phyloP scores from a whole-genome alignment of 257 asterid species.

The Ligustrum vulgare region DNA sequence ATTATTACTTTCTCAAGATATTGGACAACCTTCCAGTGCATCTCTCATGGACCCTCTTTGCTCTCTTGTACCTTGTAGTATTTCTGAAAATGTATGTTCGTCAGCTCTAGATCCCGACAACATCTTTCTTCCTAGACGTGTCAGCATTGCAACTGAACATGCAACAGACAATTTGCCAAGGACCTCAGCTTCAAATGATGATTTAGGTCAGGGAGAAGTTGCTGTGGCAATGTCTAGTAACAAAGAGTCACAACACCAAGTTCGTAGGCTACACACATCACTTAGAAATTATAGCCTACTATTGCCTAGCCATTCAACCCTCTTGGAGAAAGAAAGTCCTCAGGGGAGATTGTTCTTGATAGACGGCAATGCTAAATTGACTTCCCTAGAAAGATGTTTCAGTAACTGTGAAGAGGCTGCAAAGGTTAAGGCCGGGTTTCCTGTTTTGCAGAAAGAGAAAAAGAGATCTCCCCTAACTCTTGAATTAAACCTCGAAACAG shows the following conservation, averaged over 20 bases:
- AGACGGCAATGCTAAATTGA: slow-evolving; percentile 30
- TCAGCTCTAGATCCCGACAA: slow-evolving; percentile 35
- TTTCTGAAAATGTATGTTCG: slow-evolving; percentile 49
- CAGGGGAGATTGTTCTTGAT: slow-evolving; percentile 24
- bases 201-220: slow-evolving; percentile 29
- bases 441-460: slow-evolving; percentile 28
- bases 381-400: slow-evolving; percentile 25
- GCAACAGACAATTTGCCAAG: slow-evolving; percentile 27
- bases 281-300: slow-evolving; percentile 50
- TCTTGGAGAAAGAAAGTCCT: slow-evolving; percentile 29
- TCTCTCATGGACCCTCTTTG: slow-evolving; percentile 65
- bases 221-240: slow-evolving; percentile 28
- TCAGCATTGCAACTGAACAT: slow-evolving; percentile 24
- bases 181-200: slow-evolving; percentile 31
- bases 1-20: slow-evolving; percentile 55
- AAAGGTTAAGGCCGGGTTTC: slow-evolving; percentile 28
- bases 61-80: slow-evolving; percentile 82
- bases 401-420: slow-evolving; percentile 25
- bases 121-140: slow-evolving; percentile 17
- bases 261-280: slow-evolving; percentile 43
- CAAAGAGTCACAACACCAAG: slow-evolving; percentile 35
- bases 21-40: slow-evolving; percentile 44
- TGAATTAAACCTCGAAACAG: slow-evolving; percentile 23
- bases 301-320: slow-evolving; percentile 27
- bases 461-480: slow-evolving; percentile 26